Conservation (phyloP, 805 yeast species). For the Starmerella gropengiesseri region DNA sequence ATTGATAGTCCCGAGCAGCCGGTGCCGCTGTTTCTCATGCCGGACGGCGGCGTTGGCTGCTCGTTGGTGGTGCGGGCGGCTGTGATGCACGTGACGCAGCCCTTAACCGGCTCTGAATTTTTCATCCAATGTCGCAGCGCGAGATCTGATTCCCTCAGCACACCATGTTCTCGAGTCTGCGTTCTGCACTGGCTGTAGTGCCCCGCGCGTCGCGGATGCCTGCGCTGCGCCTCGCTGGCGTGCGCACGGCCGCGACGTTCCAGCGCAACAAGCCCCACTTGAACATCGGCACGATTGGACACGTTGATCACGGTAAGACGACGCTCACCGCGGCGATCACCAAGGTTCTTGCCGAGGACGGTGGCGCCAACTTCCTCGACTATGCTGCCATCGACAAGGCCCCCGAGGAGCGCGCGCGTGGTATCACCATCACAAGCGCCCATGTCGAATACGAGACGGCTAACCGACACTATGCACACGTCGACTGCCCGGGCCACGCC, state of each 20-base stretch:
- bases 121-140: constrained; percentile 7
- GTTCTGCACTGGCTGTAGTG: constrained; percentile 8
- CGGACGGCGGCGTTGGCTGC: too few species aligned
- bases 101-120: constrained; percentile 2
- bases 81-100: not conserved
- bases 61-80: not conserved
- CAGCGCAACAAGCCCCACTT: constrained; percentile 94
- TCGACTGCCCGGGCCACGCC: constrained; percentile 98
- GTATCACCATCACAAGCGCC: constrained; percentile 96
- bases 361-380: constrained; percentile 90
- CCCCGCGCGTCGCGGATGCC: constrained; percentile 4
- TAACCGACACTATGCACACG: constrained; percentile 93
- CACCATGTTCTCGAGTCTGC: constrained; percentile 5
- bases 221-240: constrained; percentile 11
- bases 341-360: constrained; percentile 75
- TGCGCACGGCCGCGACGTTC: constrained; percentile 54
- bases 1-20: too few species aligned
- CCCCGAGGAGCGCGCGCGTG: constrained; percentile 98
- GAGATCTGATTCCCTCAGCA: not conserved
- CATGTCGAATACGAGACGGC: constrained; percentile 95
- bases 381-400: constrained; percentile 91
- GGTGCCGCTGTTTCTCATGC: too few species aligned
- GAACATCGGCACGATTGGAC: constrained; percentile 96
- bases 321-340: constrained; percentile 98
- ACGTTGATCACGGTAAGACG: constrained; percentile 98